These are phyloP conservation scores for Conticribra guillardii DNA, from an alignment of 108 stramenopile species.

Conservation along the genomic window DNA sequence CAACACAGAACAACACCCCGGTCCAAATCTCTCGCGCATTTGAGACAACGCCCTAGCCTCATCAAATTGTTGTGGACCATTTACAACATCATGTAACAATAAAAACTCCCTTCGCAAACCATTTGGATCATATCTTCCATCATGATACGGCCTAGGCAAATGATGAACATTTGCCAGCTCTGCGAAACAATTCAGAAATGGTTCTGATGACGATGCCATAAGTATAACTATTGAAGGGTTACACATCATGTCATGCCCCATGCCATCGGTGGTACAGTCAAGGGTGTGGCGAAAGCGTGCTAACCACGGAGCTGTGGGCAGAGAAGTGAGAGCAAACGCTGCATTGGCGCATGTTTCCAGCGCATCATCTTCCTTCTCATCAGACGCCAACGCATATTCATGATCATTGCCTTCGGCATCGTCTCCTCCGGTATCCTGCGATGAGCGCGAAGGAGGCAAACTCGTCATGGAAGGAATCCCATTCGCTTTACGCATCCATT, in stretches of 20 bases:
- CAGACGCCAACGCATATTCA: conserved; percentile 1
- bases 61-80: conserved; percentile 66
- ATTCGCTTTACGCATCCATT: conserved; percentile 20
- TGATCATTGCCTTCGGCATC: conserved; percentile 20
- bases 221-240: conserved; percentile 43
- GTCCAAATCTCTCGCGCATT: conserved; percentile 69
- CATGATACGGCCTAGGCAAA: conserved; percentile 66
- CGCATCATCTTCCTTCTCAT: conserved; percentile 29
- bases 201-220: conserved; percentile 36
- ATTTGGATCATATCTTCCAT: conserved; percentile 71
- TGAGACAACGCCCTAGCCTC: conserved; percentile 35
- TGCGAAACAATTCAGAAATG: conserved; percentile 39
- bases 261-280: conserved; percentile 64
- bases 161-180: conserved; percentile 58
- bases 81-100: conserved; percentile 73
- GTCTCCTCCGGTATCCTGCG: conserved; percentile 1
- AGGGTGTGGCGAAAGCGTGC: conserved; percentile 70
- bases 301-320: conserved; percentile 71
- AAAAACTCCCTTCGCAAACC: conserved; percentile 70
- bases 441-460: background rate
- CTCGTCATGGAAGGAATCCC: conserved; percentile 37
- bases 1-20: conserved; percentile 61
- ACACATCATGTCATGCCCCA: conserved; percentile 51
- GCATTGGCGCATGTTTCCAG: conserved; percentile 60
- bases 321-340: conserved; percentile 69